These are phyloP conservation scores for Trichosporon coremiiforme DNA, from an alignment of 1,284 basidiomycete species.

Conservation along the genomic window DNA sequence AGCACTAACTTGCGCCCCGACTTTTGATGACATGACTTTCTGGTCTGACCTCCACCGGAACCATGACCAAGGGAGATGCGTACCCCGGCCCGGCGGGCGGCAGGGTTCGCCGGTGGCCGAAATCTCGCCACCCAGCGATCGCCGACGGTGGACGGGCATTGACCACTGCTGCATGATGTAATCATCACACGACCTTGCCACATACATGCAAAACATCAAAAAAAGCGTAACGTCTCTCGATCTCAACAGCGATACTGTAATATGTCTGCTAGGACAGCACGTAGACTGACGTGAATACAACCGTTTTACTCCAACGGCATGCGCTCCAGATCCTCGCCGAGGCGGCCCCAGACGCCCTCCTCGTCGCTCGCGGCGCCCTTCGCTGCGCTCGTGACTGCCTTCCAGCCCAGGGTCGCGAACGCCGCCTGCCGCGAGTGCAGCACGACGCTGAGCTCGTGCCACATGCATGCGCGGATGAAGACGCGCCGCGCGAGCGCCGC, in stretches of 20 bases:
- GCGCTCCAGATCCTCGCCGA: constrained; percentile 68
- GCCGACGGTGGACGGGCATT: not conserved
- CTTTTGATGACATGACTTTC: constrained; percentile 15
- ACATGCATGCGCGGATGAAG: constrained; percentile 84
- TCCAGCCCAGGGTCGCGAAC: constrained; percentile 71
- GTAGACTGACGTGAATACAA: constrained; percentile 12
- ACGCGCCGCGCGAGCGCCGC: constrained; percentile 71
- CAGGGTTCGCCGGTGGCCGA: not conserved
- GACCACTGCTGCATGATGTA: not conserved
- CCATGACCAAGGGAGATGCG: not conserved
- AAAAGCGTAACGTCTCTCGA: constrained; percentile 10
- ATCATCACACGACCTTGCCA: not conserved
- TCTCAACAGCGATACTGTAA: not conserved
- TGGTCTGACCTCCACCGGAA: not conserved
- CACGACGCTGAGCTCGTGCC: constrained; percentile 86
- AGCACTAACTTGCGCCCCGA: not conserved
- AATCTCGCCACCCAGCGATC: constrained; percentile 3
- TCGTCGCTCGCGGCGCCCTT: constrained; percentile 59
- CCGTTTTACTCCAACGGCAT: constrained; percentile 75
- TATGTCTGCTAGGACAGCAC: not conserved
- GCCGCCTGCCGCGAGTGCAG: constrained; percentile 84
- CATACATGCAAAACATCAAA: not conserved
- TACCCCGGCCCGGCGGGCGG: constrained; percentile 6
- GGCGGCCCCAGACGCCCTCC: constrained; percentile 69
- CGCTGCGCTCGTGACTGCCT: constrained; percentile 42